Conservation (phyloP, 768 basidiomycete species). For the Boletus patriciae region DNA sequence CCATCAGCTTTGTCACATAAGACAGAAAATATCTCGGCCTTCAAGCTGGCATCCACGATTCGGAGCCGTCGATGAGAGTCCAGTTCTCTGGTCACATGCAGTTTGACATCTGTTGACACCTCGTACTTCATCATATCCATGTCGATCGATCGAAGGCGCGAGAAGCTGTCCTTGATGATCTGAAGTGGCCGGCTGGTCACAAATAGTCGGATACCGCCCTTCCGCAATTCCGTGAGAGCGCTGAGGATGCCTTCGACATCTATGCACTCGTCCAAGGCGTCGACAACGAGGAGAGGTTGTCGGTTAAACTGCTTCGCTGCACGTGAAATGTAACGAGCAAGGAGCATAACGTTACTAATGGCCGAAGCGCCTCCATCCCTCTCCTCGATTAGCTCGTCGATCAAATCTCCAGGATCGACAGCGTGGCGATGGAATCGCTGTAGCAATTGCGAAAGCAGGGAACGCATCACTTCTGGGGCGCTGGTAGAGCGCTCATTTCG, state of each 20-base stretch:
- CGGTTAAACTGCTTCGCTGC: background rate
- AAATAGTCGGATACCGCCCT: constrained; percentile 2
- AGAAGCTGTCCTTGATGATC: constrained; percentile 8
- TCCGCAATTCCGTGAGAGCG: background rate
- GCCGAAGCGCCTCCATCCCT: background rate
- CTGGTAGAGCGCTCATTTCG: constrained; percentile 8
- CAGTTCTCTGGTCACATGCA: constrained; percentile 8
- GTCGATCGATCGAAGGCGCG: background rate
- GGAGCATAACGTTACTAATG: background rate
- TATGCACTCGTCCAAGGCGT: constrained; percentile 20
- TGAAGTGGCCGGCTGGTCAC: constrained; percentile 13
- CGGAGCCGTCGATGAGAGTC: constrained; percentile 9
- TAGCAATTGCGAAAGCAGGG: constrained; percentile 18
- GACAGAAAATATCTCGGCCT: background rate
- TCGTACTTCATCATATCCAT: constrained; percentile 4
- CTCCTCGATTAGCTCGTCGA: background rate
- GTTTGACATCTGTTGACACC: constrained; percentile 3
- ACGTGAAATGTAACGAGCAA: constrained; percentile 4
- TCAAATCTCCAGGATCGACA: background rate
- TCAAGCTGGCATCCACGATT: background rate
- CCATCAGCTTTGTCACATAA: constrained; percentile 10
- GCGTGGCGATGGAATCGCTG: background rate
- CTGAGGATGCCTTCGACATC: background rate
- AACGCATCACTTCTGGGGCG: constrained; percentile 12
- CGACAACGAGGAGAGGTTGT: constrained; percentile 11